phyloP scores from a whole-genome alignment of 2,329 filamentous ascomycete species.

The Mycosphaerelloides madeirae region DNA sequence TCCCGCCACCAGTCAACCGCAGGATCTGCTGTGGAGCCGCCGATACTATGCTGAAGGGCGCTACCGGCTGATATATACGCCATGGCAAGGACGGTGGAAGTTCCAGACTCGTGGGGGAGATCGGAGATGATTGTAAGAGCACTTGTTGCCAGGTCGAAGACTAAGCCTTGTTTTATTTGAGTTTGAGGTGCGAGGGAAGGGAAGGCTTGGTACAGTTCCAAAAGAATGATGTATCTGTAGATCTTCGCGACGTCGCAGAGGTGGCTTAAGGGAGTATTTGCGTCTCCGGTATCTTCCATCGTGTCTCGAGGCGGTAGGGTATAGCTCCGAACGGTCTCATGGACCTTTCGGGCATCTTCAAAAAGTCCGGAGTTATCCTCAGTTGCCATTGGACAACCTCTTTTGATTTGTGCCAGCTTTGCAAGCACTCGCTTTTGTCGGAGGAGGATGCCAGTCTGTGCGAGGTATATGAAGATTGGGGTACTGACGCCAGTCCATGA shows the following conservation, averaged over 20 bases:
- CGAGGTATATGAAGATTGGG: slow-evolving; percentile 11
- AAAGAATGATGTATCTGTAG: slow-evolving; percentile 8
- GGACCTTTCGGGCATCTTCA: slow-evolving; percentile 3
- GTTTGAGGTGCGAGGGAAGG: slow-evolving; percentile 1
- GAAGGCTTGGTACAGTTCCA: slow-evolving; percentile 14
- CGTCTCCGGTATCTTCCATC: slow-evolving; percentile 13
- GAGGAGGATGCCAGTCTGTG: slow-evolving; percentile 10
- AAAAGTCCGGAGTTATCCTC: slow-evolving; percentile 1
- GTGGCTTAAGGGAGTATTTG: slow-evolving; percentile 9
- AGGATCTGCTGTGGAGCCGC: too few species aligned
- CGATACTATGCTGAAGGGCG: too few species aligned
- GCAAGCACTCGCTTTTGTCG: slow-evolving; percentile 9
- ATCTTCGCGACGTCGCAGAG: slow-evolving; percentile 12
- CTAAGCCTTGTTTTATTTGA: neutral
- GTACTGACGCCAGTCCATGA: slow-evolving; percentile 14
- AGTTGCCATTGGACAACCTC: neutral
- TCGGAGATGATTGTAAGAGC: slow-evolving; percentile 10
- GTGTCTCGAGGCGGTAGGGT: neutral
- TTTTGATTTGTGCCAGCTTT: slow-evolving; percentile 2
- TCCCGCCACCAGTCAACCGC: slow-evolving; percentile 4
- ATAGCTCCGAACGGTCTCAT: slow-evolving; percentile 4
- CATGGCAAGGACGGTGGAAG: slow-evolving; percentile 11
- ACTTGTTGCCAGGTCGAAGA: slow-evolving; percentile 8
- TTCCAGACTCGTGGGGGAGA: slow-evolving; percentile 6
- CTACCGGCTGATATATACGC: slow-evolving; percentile 11